Evolutionary conservation across 441 rosid species (phyloP), one percentile per base, ranked within the genome.

Genomic region (Populus hybrid): DNA sequence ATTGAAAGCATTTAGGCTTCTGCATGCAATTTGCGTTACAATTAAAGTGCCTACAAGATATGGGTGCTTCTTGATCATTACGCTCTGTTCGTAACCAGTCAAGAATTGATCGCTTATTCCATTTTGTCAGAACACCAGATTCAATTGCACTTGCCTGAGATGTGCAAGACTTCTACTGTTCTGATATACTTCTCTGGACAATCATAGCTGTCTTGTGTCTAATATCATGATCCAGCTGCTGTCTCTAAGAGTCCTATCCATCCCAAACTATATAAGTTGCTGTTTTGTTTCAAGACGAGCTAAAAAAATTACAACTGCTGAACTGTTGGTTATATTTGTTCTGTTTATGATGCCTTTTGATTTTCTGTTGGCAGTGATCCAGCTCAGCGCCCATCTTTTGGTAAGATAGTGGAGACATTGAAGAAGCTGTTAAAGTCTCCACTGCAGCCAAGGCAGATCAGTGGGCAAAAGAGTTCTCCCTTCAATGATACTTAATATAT

Each of bases 351-450:
- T 64, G 72, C 34, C 5, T 36, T 24, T 59, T 68, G 50, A 2
- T 70, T 79, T 67, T 32, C 18, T 2, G 63, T 67, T 66, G 75
- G 77, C 88, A 92, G 97, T 63, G 93, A 92, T 50, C 97, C 94
- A 18, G 83, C 85, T 69, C 86, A 90, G 72, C 92, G 98, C 32
- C 99, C 99, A 35, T 79, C 95, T 21, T 90, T 95, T 73, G 81
- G 85, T 4, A 82, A 81, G 67, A 92, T 95, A 69, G 97, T 95
- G 1, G 84, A 86, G 21, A 76, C 92, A 3, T 82, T 95, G 75
- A 95, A 95, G 93, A 90, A 90, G 87, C 79, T 93, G 85, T 82
- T 92, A 72, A 95, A 92, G 79, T 93, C 98, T 54, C 97, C 98
- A 4, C 78, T 83, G 68, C 88, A 89, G 85, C 73, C 84, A 81